Conservation (phyloP, 2,329 filamentous ascomycete species). For the Drechmeria coniospora region DNA sequence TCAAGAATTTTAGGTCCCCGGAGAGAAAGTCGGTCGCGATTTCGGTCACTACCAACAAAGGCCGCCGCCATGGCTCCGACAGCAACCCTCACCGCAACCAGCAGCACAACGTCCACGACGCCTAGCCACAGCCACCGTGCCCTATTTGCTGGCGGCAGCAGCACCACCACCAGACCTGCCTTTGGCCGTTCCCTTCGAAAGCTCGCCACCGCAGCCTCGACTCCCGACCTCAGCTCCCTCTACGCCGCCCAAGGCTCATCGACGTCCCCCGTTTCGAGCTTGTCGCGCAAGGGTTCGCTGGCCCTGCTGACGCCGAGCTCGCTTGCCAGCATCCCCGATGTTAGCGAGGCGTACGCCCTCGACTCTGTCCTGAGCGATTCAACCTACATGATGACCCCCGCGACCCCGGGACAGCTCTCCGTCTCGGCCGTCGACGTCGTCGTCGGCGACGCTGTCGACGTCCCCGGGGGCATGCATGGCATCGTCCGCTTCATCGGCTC, state of each 20-base stretch:
- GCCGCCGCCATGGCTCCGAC: conserved; percentile 7
- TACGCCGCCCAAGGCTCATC: conserved; percentile 35
- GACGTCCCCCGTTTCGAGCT: conserved; percentile 21
- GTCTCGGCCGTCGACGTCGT: conserved; percentile 39
- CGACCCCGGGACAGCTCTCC: conserved; percentile 36
- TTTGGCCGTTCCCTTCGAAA: conserved; percentile 26
- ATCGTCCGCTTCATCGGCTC: conserved; percentile 76
- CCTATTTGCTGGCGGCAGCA: too few relatives aligned
- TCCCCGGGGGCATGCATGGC: conserved; percentile 85
- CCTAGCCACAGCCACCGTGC: conserved; percentile 1
- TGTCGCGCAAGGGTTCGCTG: conserved; percentile 56
- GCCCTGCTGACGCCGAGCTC: conserved; percentile 51
- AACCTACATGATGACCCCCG: conserved; percentile 28
- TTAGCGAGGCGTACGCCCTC: conserved; percentile 46
- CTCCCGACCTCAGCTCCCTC: conserved; percentile 40
- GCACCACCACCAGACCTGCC: conserved; percentile 6
- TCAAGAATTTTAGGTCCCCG: too few relatives aligned
- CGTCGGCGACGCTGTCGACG: conserved; percentile 75
- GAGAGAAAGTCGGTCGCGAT: too few relatives aligned
- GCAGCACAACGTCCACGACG: conserved; percentile 6
- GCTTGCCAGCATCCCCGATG: conserved; percentile 51
- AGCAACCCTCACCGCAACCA: conserved; percentile 8
- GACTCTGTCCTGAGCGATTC: conserved; percentile 30
- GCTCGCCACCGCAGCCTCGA: conserved; percentile 34
- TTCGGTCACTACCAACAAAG: too few relatives aligned